Conservation (phyloP, 208 protist genomes). For the Blechomonas ayalai region DNA sequence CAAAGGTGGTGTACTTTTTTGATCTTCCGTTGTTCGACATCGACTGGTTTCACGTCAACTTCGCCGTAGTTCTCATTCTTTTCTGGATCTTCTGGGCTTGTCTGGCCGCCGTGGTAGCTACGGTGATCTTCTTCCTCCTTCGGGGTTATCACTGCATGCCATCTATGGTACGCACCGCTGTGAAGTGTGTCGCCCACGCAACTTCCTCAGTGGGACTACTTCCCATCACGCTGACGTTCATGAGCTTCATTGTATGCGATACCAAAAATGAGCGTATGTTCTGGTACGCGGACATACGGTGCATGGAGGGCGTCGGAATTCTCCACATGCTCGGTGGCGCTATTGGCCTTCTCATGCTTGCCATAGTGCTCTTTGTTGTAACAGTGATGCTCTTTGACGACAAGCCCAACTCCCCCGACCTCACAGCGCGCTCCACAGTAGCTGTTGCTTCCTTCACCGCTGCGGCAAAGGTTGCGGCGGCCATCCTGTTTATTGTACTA, state of each 20-base stretch:
- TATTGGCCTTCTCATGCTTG: neutral
- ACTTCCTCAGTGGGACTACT: slow-evolving; percentile 1
- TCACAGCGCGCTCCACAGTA: slow-evolving; percentile 2
- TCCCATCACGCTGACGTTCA: slow-evolving; percentile 1
- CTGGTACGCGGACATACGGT: slow-evolving; percentile 2
- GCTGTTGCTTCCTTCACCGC: neutral
- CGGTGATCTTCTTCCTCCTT: neutral
- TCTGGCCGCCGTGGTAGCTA: neutral
- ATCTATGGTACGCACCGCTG: neutral
- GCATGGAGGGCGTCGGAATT: neutral
- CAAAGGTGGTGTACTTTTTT: slow-evolving; percentile 13
- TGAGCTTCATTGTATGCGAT: slow-evolving; percentile 3
- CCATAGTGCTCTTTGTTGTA: neutral
- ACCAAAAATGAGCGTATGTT: neutral
- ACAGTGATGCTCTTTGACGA: slow-evolving; percentile 8
- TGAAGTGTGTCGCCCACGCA: neutral
- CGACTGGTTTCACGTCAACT: neutral
- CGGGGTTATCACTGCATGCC: slow-evolving; percentile 3
- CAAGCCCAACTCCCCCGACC: slow-evolving; percentile 8
- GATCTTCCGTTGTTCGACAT: slow-evolving; percentile 10
- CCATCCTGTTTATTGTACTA: slow-evolving; percentile 7
- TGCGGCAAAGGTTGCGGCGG: slow-evolving; percentile 1
- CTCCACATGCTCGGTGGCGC: neutral
- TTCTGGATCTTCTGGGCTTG: slow-evolving; percentile 4
- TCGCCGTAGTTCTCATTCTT: neutral